Evolutionary conservation across 2,329 filamentous ascomycete species (phyloP), one percentile per base, ranked within the genome.

Genomic region (Alternaria metachromatica): DNA sequence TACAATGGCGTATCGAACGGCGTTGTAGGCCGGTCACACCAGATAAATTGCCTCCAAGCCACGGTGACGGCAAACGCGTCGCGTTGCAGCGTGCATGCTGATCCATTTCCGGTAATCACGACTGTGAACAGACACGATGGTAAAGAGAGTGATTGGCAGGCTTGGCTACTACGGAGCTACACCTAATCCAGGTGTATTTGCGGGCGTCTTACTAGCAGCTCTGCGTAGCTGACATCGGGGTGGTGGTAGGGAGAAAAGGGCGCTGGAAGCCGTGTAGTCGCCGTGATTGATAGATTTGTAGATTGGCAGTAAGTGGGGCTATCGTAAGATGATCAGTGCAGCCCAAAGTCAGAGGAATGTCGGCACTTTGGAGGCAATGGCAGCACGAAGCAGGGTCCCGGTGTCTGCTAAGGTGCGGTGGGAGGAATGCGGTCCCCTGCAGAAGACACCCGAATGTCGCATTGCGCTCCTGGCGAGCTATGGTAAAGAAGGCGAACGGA

Each of bases 21-120:
- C 62, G 64, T 56, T 41, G 55, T 55, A 54, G 49, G 49, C 30
- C 49, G 41, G 58, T 33, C 12, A 43, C 43, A 60, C 50, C 48
- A 60, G 60, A 61, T 60, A 57, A 54, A 63, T 55, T 63, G 41
- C 25, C 28, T 37, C n/a, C 30, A 43, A 55, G 55, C 63, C 58
- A 48, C 63, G 45, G 33, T 41, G 48, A 58, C 61, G 58, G 59
- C 60, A 48, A 59, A 62, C 54, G 66, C 61, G 20, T 59, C 41
- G 55, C 56, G 54, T 64, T 63, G 66, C 64, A 63, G 60, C 55
- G 62, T 63, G 68, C 66, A 70, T 64, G 51, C 57, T 45, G 53
- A 63, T 60, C 70, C 72, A 33, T 13, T 69, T 76, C 62, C 46
- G 72, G 73, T 61, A 69, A 65, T 66, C 73, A 78, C 75, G 62